phyloP scores from a whole-genome alignment of 2,329 filamentous ascomycete genomes.

The Aaosphaeria pasadenensis region DNA sequence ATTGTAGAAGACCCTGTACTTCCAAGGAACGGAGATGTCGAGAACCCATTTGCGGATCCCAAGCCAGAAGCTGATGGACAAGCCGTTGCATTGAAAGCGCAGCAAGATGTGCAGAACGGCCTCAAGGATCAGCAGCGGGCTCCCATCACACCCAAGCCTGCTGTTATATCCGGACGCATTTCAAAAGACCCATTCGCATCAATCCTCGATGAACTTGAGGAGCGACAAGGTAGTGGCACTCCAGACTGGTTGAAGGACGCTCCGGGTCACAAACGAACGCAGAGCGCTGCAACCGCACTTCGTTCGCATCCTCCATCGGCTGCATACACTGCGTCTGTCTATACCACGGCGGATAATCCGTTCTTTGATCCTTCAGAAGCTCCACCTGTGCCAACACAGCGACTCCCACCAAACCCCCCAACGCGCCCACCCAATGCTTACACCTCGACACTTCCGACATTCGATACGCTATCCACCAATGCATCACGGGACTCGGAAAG shows the following conservation, averaged over 20 bases:
- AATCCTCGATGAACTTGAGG: slow-evolving; percentile 21
- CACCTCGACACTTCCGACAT: slow-evolving; percentile 10
- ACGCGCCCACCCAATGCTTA: slow-evolving; percentile 20
- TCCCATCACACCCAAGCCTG: slow-evolving; percentile 25
- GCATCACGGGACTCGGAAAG: slow-evolving; percentile 22
- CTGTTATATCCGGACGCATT: slow-evolving; percentile 14
- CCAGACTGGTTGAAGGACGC: slow-evolving; percentile 22
- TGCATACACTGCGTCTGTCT: slow-evolving; percentile 17
- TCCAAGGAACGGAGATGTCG: slow-evolving; percentile 15
- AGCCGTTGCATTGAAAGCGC: too few relatives aligned
- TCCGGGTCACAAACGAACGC: slow-evolving; percentile 22
- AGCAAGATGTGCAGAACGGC: slow-evolving; percentile 5
- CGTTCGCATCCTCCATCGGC: slow-evolving; percentile 24
- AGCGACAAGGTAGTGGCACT: slow-evolving; percentile 16
- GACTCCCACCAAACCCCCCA: slow-evolving; percentile 20
- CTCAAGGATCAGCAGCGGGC: slow-evolving; percentile 15
- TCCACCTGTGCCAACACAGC: slow-evolving; percentile 21
- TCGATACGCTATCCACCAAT: slow-evolving; percentile 20
- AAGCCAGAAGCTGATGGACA: slow-evolving; percentile 3
- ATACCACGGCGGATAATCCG: slow-evolving; percentile 19
- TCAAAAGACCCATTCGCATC: slow-evolving; percentile 30
- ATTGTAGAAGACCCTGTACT: slow-evolving; percentile 22
- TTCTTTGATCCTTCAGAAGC: slow-evolving; percentile 23
- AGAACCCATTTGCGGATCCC: slow-evolving; percentile 27
- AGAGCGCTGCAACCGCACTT: slow-evolving; percentile 27